Conservation (phyloP, 176 grass and related monocot genomes). For the Oryza glumipatula region DNA sequence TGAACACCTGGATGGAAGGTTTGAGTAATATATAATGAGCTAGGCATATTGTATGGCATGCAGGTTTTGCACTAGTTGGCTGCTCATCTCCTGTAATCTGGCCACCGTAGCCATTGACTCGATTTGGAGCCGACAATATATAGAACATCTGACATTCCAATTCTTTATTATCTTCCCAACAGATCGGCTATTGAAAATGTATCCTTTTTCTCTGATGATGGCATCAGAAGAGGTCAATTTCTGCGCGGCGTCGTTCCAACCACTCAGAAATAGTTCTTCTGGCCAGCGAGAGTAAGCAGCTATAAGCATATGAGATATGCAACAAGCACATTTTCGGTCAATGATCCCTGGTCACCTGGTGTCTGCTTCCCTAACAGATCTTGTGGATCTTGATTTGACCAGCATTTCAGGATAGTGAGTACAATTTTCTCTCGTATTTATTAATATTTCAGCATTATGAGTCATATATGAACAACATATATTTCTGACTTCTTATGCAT, state of each 20-base stretch:
- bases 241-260: slow-evolving; percentile 12
- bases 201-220: not conserved
- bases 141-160: not conserved
- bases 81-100: slow-evolving; percentile 15
- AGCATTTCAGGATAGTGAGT: not conserved
- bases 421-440: not conserved
- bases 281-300: not conserved
- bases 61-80: slow-evolving; percentile 1
- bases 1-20: slow-evolving; percentile 27
- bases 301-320: not conserved
- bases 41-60: slow-evolving; percentile 25
- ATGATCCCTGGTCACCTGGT: slow-evolving; percentile 4
- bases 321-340: slow-evolving; percentile 27
- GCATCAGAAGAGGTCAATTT: slow-evolving; percentile 39
- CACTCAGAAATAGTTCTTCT: slow-evolving; percentile 28
- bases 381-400: slow-evolving; percentile 20
- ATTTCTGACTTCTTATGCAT: not conserved
- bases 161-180: slow-evolving; percentile 30
- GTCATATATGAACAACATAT: not conserved
- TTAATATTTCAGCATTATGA: not conserved
- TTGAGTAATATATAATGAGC: not conserved
- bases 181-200: not conserved
- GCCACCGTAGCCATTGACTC: slow-evolving; percentile 14
- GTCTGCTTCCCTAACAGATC: slow-evolving; percentile 28
- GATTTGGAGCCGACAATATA: slow-evolving; percentile 4